A percentile compares a stretch with the other conserved stretches of the same genome.
Conservation (phyloP, 148 eudicot species). For the Spergularia marina region DNA sequence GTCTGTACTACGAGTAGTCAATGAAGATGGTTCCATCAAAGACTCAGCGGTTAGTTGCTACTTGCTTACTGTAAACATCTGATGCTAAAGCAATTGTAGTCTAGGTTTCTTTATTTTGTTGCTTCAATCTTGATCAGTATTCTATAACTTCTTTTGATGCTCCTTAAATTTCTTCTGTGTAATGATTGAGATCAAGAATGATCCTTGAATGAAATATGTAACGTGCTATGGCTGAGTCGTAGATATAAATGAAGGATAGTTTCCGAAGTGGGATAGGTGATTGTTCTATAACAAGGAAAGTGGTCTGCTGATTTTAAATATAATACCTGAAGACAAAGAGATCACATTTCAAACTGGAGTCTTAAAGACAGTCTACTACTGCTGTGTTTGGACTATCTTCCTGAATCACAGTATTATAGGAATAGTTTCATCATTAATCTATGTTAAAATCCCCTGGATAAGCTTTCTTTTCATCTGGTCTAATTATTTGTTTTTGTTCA, state of each 20-base stretch:
- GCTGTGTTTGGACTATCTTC: background rate
- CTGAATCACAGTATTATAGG: background rate
- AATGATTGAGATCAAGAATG: background rate
- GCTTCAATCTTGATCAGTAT: background rate
- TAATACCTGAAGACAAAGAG: background rate
- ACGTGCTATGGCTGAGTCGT: conserved; percentile 2
- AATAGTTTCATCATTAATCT: conserved; percentile 2
- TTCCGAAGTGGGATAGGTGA: background rate
- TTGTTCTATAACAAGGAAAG: background rate
- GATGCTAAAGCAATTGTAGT: background rate
- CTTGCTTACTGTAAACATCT: conserved; percentile 19
- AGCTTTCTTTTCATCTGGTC: background rate
- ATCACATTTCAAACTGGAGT: background rate
- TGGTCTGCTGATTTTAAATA: background rate
- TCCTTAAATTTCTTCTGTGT: background rate
- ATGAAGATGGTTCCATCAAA: conserved; percentile 86
- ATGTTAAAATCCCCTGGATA: background rate
- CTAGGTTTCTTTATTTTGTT: background rate
- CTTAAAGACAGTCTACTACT: background rate
- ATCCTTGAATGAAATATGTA: background rate
- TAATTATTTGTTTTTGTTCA: conserved; percentile 2
- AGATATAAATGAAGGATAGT: background rate
- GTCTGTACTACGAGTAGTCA: conserved; percentile 63
- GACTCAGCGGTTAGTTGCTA: conserved; percentile 78
- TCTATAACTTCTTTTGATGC: conserved; percentile 5